Conservation (phyloP, 192 early-diverging fungal genomes). For the Gigaspora rosea region DNA sequence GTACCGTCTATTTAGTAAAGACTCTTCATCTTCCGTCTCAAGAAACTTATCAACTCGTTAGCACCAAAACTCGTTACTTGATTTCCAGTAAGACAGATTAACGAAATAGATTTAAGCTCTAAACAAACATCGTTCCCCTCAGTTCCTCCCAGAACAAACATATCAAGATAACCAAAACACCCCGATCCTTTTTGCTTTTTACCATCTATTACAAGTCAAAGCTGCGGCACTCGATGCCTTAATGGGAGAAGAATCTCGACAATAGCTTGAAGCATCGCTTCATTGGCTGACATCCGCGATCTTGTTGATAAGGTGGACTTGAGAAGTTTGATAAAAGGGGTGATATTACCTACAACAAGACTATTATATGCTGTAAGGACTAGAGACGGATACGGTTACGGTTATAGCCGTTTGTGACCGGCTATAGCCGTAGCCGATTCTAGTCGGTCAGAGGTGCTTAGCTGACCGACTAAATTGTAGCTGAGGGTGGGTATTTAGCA, state of each 20-base stretch:
- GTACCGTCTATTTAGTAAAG: background rate
- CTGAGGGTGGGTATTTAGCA: no score
- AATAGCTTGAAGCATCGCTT: slow-evolving; percentile 40
- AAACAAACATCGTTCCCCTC: slow-evolving; percentile 2
- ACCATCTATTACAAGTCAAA: slow-evolving; percentile 39
- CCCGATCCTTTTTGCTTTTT: slow-evolving; percentile 35
- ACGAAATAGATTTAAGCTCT: slow-evolving; percentile 12
- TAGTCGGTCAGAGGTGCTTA: no score
- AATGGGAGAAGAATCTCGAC: slow-evolving; percentile 33
- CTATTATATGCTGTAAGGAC: no score
- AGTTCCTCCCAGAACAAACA: slow-evolving; percentile 17
- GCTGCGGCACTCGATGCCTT: slow-evolving; percentile 35
- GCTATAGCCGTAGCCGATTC: no score
- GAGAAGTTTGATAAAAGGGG: background rate
- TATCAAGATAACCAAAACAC: slow-evolving; percentile 35
- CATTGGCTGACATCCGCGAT: slow-evolving; percentile 35
- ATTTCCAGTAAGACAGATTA: background rate
- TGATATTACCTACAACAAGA: background rate
- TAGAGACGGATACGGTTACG: no score
- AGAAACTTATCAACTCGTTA: background rate
- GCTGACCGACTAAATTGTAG: no score
- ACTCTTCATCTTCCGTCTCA: background rate
- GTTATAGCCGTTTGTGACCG: no score
- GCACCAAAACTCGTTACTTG: background rate
- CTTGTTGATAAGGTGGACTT: slow-evolving; percentile 34